A percentile compares a stretch with the other conserved stretches of the same genome.
Conservation (phyloP, 2,329 filamentous ascomycete species). For the Mycosphaerella sp. region DNA sequence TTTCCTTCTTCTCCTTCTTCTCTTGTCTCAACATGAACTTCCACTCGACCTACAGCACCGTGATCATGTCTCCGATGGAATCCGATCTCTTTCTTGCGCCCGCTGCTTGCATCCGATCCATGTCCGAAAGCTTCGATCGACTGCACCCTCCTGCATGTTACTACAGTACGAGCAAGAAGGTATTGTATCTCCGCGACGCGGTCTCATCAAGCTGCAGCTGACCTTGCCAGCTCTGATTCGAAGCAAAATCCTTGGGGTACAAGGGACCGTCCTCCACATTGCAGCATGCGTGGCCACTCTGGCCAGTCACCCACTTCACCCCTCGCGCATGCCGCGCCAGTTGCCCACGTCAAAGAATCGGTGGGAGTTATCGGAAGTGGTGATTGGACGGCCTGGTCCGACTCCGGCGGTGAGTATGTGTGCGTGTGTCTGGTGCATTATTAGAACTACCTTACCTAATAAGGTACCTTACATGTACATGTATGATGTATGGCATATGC, state of each 20-base stretch:
- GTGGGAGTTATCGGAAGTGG: conserved; percentile 2
- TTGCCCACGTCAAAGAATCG: conserved; percentile 9
- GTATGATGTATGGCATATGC: background rate
- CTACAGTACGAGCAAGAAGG: too few species aligned
- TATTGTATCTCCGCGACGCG: too few species aligned
- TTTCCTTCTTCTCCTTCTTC: too few species aligned
- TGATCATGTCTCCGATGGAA: too few species aligned
- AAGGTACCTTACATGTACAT: too few species aligned
- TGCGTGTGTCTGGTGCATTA: background rate
- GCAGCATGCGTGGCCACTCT: conserved; percentile 9
- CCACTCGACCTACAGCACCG: too few species aligned
- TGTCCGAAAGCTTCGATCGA: too few species aligned
- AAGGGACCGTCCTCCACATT: background rate
- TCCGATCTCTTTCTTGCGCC: too few species aligned
- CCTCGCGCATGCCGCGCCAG: conserved; percentile 7
- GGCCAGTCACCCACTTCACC: conserved; percentile 1
- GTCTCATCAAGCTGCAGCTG: background rate
- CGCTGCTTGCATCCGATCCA: too few species aligned
- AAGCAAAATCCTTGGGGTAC: conserved; percentile 7
- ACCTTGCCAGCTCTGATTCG: conserved; percentile 8
- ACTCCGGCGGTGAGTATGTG: conserved; percentile 4
- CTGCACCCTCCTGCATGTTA: too few species aligned
- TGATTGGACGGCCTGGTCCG: conserved; percentile 5
- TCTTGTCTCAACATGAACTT: too few species aligned
- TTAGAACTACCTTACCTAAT: too few species aligned